phyloP scores from a whole-genome alignment of 305 asterid genomes.

The Fraxinus paxiana region DNA sequence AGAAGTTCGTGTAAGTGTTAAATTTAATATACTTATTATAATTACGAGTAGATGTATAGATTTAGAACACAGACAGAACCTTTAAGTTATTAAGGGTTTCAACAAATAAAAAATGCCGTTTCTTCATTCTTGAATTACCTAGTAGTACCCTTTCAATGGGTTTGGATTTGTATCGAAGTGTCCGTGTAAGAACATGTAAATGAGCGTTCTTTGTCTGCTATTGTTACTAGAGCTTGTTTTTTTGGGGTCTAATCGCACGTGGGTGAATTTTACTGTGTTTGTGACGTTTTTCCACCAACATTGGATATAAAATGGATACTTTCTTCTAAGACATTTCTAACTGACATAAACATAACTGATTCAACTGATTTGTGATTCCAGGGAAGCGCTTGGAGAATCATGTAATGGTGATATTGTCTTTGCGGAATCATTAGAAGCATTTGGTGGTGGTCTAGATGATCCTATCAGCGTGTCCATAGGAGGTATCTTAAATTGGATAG shows the following conservation, averaged over 20 bases:
- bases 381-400: conserved; percentile 85
- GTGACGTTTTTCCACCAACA: not conserved
- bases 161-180: not conserved
- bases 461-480: conserved; percentile 88
- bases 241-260: not conserved
- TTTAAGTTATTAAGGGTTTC: not conserved
- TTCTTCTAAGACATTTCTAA: not conserved
- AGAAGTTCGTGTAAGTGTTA: conserved; percentile 74
- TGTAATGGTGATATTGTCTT: conserved; percentile 67
- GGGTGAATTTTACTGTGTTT: not conserved
- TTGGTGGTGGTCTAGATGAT: conserved; percentile 92
- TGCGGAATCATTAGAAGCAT: conserved; percentile 87
- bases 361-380: conserved; percentile 26
- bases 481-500: conserved; percentile 38
- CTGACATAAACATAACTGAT: not conserved
- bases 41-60: not conserved
- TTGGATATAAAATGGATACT: not conserved
- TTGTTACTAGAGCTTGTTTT: not conserved
- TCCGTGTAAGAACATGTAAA: not conserved
- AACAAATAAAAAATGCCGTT: not conserved
- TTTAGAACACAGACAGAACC: not conserved
- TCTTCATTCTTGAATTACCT: not conserved
- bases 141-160: not conserved
- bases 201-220: not conserved
- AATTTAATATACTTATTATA: not conserved